Base-by-base conservation (phyloP, 2,329 filamentous ascomycete genomes). In the Fusarium protoensiforme region DNA sequence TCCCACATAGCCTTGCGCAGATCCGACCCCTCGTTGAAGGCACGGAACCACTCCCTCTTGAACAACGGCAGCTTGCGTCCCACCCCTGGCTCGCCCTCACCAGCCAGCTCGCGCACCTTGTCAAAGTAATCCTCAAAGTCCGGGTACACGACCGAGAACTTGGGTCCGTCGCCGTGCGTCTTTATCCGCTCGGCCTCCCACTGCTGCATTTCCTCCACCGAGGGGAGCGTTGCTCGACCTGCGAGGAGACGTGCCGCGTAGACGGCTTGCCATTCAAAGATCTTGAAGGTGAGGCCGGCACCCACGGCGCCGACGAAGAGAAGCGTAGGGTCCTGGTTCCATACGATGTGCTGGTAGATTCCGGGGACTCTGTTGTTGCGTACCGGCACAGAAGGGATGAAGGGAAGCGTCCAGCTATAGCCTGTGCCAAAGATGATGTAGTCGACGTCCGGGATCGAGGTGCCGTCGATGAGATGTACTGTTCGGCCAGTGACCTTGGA, bases 191-290 rank as follows among this genome's bases (percentile, higher is more conserved):
- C 86, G 3, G 77, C 75, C 73, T 92, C 91, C 91, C 91, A 92
- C 22, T 75, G 78, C 36, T 82, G 75, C 82, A 89, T 88, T 63
- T 87, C 87, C 14, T 82, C 80, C 0, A 81, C 24, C 0, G 85
- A 71, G 0, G 91, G 91, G 2, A 92, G 79, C 1, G 73, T 80
- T 0, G 85, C 86, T 2, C 88, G 83, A 0, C 89, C 89, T 0
- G 90, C 87, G 0, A 92, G 83, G 3, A 91, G 79, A 0, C 90
- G 83, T 2, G 91, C 90, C 0, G 87, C 89, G 2, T 89, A 84
- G 0, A 92, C 90, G 8, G 90, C 90, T 75, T 92, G 91, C 89
- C 89, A 92, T 80, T 92, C 91, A 64, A 92, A 92, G 33, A 92
- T 86, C 77, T 91, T 92, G 81, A 93, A 93, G 0, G 91, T 93